Conservation (phyloP, 2,329 filamentous ascomycete genomes). For the Zopfia rhizophila region DNA sequence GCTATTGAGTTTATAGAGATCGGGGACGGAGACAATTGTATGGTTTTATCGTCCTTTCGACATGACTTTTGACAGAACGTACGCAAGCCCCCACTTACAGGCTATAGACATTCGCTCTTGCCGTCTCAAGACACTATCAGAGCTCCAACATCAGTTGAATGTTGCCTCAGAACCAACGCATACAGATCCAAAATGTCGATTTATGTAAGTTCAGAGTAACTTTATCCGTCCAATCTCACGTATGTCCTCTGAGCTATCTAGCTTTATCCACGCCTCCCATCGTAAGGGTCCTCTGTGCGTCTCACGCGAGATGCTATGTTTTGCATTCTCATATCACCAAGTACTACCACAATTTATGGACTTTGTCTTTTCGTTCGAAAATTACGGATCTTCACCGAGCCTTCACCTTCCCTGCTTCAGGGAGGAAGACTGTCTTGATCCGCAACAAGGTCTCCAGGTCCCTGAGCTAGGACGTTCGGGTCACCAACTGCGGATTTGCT, state of each 20-base stretch:
- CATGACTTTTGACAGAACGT: too few relatives aligned
- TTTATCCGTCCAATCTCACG: neutral
- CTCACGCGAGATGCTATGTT: conserved; percentile 25
- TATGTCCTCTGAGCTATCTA: too few relatives aligned
- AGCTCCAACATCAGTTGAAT: conserved; percentile 18
- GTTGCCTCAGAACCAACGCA: conserved; percentile 5
- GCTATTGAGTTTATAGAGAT: conserved; percentile 24
- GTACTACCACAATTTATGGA: conserved; percentile 49
- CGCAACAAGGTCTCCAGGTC: conserved; percentile 23
- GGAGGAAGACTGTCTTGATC: conserved; percentile 34
- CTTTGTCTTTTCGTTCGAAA: conserved; percentile 52
- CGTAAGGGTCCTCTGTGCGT: conserved; percentile 26
- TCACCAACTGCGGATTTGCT: conserved; percentile 49
- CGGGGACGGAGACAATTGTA: conserved; percentile 5
- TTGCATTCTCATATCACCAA: conserved; percentile 43
- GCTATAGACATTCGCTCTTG: conserved; percentile 6
- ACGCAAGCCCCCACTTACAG: neutral
- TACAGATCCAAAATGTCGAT: conserved; percentile 27
- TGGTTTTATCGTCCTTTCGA: too few relatives aligned
- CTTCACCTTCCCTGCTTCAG: conserved; percentile 52
- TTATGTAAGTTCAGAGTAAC: conserved; percentile 23
- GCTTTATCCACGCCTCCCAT: conserved; percentile 29
- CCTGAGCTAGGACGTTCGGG: conserved; percentile 50
- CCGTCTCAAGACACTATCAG: conserved; percentile 8
- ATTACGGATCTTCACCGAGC: conserved; percentile 41